These are phyloP conservation scores for Debaryomyces sp. DNA, from an alignment of 1,139 yeast species.

Conservation along the genomic window DNA sequence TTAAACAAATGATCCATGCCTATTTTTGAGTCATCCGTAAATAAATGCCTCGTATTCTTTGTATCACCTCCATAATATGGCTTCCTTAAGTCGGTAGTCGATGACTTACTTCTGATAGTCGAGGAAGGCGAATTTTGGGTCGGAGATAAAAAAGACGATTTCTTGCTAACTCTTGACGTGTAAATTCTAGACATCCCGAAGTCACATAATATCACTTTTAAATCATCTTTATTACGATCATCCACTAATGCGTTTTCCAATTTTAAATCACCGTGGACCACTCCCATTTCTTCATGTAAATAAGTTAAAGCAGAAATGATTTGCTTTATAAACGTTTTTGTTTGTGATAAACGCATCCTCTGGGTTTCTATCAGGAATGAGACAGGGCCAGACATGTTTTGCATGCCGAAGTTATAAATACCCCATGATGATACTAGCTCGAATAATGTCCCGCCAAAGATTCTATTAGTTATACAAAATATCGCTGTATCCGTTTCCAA, in stretches of 20 bases:
- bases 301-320: conserved; percentile 65
- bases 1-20: conserved; percentile 32
- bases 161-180: conserved; percentile 32
- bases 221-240: conserved; percentile 25
- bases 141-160: conserved; percentile 19
- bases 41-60: conserved; percentile 25
- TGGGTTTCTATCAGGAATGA: conserved; percentile 34
- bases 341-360: conserved; percentile 23
- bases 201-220: conserved; percentile 66
- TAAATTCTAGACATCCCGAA: conserved; percentile 74
- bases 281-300: conserved; percentile 65
- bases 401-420: conserved; percentile 30
- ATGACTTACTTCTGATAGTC: conserved; percentile 52
- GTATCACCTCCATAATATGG: conserved; percentile 41
- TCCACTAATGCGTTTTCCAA: conserved; percentile 80
- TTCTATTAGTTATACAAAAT: conserved; percentile 71
- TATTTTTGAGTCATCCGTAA: conserved; percentile 36
- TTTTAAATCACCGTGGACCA: conserved; percentile 89
- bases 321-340: conserved; percentile 44
- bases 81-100: conserved; percentile 35
- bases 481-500: conserved; percentile 64
- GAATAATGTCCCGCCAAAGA: conserved; percentile 82
- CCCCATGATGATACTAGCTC: conserved; percentile 77
- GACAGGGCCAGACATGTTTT: conserved; percentile 31
- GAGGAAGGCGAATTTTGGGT: conserved; percentile 12